Percentiles rank a stretch among this genome's conserved stretches.
Conservation (phyloP, 345 rosid genomes). For the Eutrema japonicum region DNA sequence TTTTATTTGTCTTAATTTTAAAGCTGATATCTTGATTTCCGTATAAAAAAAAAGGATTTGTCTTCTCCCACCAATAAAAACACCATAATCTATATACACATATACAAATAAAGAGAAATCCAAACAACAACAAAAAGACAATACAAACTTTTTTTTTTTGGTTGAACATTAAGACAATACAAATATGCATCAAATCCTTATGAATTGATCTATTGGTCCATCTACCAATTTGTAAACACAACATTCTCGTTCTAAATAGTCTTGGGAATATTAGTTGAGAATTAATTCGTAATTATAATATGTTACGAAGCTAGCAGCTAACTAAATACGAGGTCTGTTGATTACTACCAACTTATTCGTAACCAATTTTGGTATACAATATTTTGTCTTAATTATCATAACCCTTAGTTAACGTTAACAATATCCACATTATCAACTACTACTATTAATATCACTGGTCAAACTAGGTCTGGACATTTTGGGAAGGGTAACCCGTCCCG, state of each 20-base stretch:
- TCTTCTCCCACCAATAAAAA: neutral
- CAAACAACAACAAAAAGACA: neutral
- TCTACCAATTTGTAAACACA: neutral
- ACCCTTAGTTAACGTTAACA: conserved; percentile 19
- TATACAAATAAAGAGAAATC: neutral
- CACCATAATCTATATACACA: neutral
- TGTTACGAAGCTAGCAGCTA: neutral
- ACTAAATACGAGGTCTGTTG: neutral
- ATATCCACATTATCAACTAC: conserved; percentile 18
- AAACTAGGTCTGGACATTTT: no score
- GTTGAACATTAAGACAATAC: neutral
- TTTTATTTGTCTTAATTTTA: no score
- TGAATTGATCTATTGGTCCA: neutral
- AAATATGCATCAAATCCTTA: neutral
- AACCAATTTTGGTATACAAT: conserved; percentile 11
- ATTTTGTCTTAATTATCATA: conserved; percentile 10
- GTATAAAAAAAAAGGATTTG: neutral
- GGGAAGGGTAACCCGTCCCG: no score
- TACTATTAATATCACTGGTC: conserved; percentile 22
- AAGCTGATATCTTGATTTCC: neutral
- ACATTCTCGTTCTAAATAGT: neutral
- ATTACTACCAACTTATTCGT: conserved; percentile 16
- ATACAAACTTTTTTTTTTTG: no score
- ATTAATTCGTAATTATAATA: neutral
- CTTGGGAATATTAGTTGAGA: neutral